Evolutionary conservation across 1,284 basidiomycete species (phyloP).

Genomic region (Prillingera fragicola): DNA sequence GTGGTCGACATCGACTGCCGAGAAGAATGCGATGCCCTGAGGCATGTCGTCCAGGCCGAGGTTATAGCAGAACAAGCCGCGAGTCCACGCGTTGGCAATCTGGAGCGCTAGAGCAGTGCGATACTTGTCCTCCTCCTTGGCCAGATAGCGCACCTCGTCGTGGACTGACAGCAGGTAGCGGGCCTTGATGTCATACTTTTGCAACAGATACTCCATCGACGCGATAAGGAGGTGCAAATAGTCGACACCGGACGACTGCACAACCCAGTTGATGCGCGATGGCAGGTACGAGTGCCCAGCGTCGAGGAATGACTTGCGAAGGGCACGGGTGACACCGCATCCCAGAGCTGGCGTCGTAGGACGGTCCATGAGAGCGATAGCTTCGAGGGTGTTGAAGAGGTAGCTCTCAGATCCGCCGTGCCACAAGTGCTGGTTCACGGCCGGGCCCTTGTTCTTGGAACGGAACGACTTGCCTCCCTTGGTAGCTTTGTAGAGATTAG

Average conservation of each 20-base stretch:
- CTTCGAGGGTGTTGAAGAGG: conserved; percentile 98
- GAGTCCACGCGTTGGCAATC: conserved; percentile 93
- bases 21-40: conserved; percentile 92
- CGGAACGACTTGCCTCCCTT: conserved; percentile 83
- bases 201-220: conserved; percentile 83
- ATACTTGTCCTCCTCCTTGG: conserved; percentile 79
- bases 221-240: conserved; percentile 95
- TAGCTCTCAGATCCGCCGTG: conserved; percentile 94
- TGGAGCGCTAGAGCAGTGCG: conserved; percentile 89
- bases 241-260: conserved; percentile 96
- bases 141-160: conserved; percentile 92
- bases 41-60: conserved; percentile 94
- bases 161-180: conserved; percentile 96
- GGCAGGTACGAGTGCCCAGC: conserved; percentile 74
- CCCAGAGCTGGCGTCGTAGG: conserved; percentile 88
- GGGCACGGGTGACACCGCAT: conserved; percentile 87
- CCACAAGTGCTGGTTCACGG: conserved; percentile 69
- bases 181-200: conserved; percentile 77
- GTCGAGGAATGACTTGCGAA: conserved; percentile 79
- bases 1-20: conserved; percentile 87
- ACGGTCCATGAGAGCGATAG: conserved; percentile 79
- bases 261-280: conserved; percentile 98
- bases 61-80: conserved; percentile 83
- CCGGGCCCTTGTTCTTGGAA: conserved; percentile 15
- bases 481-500: conserved; percentile 83